Conservation (phyloP, 805 yeast species). For the Wickerhamomyces alni region DNA sequence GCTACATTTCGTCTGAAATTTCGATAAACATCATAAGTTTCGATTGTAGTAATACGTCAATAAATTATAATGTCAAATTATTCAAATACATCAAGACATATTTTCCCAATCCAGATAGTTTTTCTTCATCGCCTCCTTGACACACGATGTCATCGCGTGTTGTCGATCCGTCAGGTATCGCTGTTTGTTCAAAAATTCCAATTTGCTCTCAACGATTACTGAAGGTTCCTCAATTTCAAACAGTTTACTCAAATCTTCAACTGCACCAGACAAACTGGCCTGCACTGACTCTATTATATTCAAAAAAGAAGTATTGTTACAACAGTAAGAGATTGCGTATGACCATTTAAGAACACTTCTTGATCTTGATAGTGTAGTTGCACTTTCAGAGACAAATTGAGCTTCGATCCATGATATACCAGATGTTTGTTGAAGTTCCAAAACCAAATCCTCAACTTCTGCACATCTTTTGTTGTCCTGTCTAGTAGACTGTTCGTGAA, state of each 20-base stretch:
- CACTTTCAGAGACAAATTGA: slow-evolving; percentile 73
- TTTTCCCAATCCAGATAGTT: not conserved
- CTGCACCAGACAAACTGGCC: slow-evolving; percentile 53
- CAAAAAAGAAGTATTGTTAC: slow-evolving; percentile 47
- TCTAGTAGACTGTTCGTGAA: slow-evolving; percentile 70
- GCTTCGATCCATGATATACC: slow-evolving; percentile 83
- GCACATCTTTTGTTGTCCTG: slow-evolving; percentile 61
- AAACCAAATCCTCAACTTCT: slow-evolving; percentile 59
- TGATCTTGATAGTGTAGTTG: slow-evolving; percentile 56
- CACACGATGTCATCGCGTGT: slow-evolving; percentile 31
- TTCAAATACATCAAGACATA: too few species aligned
- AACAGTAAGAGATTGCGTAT: slow-evolving; percentile 71
- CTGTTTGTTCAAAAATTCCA: slow-evolving; percentile 31
- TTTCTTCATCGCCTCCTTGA: slow-evolving; percentile 10
- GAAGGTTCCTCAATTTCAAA: slow-evolving; percentile 38
- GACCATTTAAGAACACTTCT: slow-evolving; percentile 86
- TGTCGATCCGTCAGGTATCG: slow-evolving; percentile 30
- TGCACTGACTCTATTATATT: slow-evolving; percentile 69
- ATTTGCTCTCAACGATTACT: slow-evolving; percentile 27
- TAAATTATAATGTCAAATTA: too few species aligned
- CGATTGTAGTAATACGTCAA: too few species aligned
- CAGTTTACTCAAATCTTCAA: slow-evolving; percentile 61
- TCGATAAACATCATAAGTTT: too few species aligned
- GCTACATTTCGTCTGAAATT: too few species aligned
- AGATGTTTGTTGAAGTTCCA: slow-evolving; percentile 53